Base-by-base conservation (phyloP, 805 yeast genomes). In the Kodamaea jinghongensis region DNA sequence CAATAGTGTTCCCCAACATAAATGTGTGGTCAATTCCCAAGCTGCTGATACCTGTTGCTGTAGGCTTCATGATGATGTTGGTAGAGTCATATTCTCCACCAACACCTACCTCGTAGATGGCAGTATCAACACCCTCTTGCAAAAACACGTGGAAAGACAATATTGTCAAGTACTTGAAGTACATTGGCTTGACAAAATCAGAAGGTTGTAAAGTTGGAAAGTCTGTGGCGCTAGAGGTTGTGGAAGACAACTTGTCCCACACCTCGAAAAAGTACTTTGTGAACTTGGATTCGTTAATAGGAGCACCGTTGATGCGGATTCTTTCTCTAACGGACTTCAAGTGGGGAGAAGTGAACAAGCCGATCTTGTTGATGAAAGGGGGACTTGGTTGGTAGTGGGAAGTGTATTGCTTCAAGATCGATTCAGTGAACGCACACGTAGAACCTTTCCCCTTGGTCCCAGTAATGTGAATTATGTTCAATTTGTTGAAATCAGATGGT, bases 401-500 rank as follows among this genome's bases (percentile, higher is more conserved):
- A 7, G 45, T 41, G 52, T 87, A 87, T 55, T 87, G 87, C 6
- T 63, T 55, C 45, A 95, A 61, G 28, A 95, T 87, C 2, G 93
- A 79, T 52, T 86, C 86, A 2, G 89, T 78, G 56, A 93, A 93
- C 0, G 99, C 96, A 62, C 97, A 91, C 0, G 98, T 91, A 0
- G 97, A 89, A 1, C 99, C 99, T 65, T 93, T 93, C 10, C 99
- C 99, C 60, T 93, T 93, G 1, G 99, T 93, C 14, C 99, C 99
- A 0, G 99, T 90, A 27, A 95, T 83, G 56, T 93, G 99, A 30
- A 93, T 75, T 2, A 89, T 73, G 51, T 90, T 90, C 51, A 93
- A 60, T 44, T 63, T 72, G 63, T 90, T 78, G 56, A 87, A 79
- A 46, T 86, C 95, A 3, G 65, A 50, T 1, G 86, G 79, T 23